Percentiles rank a stretch among this genome's conserved stretches.
These are phyloP conservation scores for Podila epigama DNA, from an alignment of 192 early-diverging fungal genomes.

Conservation along the genomic window DNA sequence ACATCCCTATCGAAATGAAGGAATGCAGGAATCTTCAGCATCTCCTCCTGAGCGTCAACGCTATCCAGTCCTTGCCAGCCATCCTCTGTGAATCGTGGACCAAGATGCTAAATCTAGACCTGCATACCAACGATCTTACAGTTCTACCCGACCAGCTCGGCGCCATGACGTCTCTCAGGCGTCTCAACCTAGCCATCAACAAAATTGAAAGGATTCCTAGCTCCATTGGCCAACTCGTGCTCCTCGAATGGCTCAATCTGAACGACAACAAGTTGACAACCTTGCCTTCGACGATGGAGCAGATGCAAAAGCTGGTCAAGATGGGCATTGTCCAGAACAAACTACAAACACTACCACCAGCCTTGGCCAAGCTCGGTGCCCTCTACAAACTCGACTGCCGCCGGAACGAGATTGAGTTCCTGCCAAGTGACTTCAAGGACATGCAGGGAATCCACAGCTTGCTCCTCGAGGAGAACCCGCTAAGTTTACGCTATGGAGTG, in stretches of 20 bases:
- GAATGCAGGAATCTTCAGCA: conserved; percentile 39
- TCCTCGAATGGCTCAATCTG: conserved; percentile 56
- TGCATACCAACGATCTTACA: conserved; percentile 53
- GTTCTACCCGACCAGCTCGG: conserved; percentile 15
- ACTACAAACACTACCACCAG: conserved; percentile 35
- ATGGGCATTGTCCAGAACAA: conserved; percentile 59
- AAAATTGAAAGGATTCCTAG: conserved; percentile 38
- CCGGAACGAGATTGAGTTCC: conserved; percentile 48
- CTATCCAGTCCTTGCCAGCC: conserved; percentile 27
- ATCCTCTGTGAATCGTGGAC: conserved; percentile 35
- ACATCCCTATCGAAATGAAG: conserved; percentile 33
- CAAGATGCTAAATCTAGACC: conserved; percentile 51
- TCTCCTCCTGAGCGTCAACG: conserved; percentile 52
- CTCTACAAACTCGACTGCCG: conserved; percentile 56
- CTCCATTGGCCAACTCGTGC: conserved; percentile 35
- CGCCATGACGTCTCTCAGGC: conserved; percentile 26
- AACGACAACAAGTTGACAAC: conserved; percentile 53
- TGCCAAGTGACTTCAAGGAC: conserved; percentile 49
- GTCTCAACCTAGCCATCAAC: conserved; percentile 60
- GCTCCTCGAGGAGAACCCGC: conserved; percentile 43
- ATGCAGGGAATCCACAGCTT: conserved; percentile 44
- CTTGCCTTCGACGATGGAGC: conserved; percentile 40
- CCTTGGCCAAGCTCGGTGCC: conserved; percentile 30
- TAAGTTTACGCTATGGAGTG: conserved; percentile 29
- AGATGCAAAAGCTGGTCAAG: conserved; percentile 52